Base-by-base conservation (phyloP, 805 yeast species). In the Clavispora carvajalis region DNA sequence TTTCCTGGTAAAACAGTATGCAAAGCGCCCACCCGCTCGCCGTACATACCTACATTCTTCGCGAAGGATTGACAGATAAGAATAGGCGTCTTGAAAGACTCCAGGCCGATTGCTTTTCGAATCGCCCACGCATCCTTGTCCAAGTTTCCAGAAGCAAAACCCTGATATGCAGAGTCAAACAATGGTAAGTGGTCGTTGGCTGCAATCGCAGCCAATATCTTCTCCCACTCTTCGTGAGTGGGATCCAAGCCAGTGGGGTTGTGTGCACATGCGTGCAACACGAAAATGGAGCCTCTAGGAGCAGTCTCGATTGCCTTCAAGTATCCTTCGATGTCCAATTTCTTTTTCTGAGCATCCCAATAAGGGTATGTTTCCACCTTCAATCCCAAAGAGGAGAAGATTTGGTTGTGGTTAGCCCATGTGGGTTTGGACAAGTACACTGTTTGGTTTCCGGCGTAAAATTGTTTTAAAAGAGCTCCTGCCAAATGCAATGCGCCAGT, bases 241-340 rank as follows among this genome's bases (percentile, higher is more conserved):
- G 98, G 98, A 62, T 91, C 99, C 52, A 91, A 79, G 31, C 98
- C 99, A 17, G 98, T 91, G 44, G 99, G 98, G 63, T 91, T 91
- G 67, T 91, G 99, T 24, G 98, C 98, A 63, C 97, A 90, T 3
- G 98, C 89, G 60, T 91, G 99, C 45, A 91, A 72, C 43, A 91
- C 63, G 52, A 91, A 80, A 34, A 88, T 58, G 12, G 95, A 87
- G 36, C 95, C 95, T 7, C 62, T 59, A 40, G 83, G 82, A 10
- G 96, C 95, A 16, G 60, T 42, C 35, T 76, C 69, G 48, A 91
- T 81, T 33, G 87, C 67, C 10, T 54, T 49, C 26, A 90, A 51
- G 57, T 82, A 79, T 1, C 89, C 95, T 7, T 75, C 69, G 44
- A 90, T 62, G 59, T 86, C 84, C 52, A 91, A 73, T 3, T 81